Conservation (phyloP, 2,329 filamentous ascomycete genomes). For the Incumbomyces delicatus region DNA sequence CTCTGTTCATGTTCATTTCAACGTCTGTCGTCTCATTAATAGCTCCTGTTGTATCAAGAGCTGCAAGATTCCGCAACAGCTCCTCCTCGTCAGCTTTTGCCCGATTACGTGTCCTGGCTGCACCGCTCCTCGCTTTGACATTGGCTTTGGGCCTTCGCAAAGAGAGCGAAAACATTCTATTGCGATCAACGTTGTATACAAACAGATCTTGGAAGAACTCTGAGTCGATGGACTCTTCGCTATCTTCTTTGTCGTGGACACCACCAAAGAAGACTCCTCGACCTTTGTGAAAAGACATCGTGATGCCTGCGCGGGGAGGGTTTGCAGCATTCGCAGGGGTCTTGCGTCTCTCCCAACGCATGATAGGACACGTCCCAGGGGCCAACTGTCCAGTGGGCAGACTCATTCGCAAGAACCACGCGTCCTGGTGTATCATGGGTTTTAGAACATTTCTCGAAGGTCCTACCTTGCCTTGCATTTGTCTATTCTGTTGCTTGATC, state of each 20-base stretch:
- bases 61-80: constrained; percentile 72
- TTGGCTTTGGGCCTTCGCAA: constrained; percentile 64
- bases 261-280: constrained; percentile 89
- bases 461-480: constrained; percentile 51
- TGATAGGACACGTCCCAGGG: constrained; percentile 54
- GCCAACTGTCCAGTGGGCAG: constrained; percentile 60
- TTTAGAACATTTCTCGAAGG: constrained; percentile 62
- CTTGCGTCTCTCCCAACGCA: constrained; percentile 90
- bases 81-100: constrained; percentile 89
- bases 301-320: constrained; percentile 74
- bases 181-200: constrained; percentile 91
- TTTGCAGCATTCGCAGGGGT: constrained; percentile 80
- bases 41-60: constrained; percentile 65
- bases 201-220: constrained; percentile 92
- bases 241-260: constrained; percentile 85
- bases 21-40: constrained; percentile 43
- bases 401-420: constrained; percentile 78
- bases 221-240: constrained; percentile 89
- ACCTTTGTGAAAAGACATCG: constrained; percentile 90
- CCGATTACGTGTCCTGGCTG: constrained; percentile 48
- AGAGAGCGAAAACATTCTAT: constrained; percentile 79
- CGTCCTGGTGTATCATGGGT: constrained; percentile 87
- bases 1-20: constrained; percentile 33
- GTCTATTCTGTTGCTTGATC: constrained; percentile 28
- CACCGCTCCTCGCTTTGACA: constrained; percentile 41